phyloP scores from a whole-genome alignment of 306 rosid species.

The Cicer bijugum region DNA sequence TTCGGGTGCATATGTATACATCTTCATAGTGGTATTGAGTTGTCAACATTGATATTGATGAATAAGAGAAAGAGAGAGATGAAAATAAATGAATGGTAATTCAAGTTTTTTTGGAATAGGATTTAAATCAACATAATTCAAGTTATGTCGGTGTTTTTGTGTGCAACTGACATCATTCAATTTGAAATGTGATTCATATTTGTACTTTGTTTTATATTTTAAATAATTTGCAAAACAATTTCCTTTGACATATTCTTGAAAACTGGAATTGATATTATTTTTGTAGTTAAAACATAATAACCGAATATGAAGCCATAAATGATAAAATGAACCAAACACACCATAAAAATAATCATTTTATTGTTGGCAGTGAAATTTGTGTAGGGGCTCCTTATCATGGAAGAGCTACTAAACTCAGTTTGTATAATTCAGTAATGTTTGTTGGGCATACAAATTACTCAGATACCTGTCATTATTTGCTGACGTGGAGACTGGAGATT shows the following conservation, averaged over 20 bases:
- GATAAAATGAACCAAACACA: not conserved
- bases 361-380: too few relatives aligned
- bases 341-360: not conserved
- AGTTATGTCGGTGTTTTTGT: not conserved
- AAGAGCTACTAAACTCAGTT: too few relatives aligned
- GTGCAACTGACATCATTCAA: not conserved
- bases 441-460: too few relatives aligned
- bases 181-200: not conserved
- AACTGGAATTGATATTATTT: not conserved
- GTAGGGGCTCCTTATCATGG: too few relatives aligned
- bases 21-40: not conserved
- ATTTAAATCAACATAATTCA: not conserved
- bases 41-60: not conserved
- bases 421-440: too few relatives aligned
- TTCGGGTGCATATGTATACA: not conserved
- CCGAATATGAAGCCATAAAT: not conserved
- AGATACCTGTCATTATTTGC: too few relatives aligned
- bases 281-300: not conserved
- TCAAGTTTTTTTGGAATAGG: not conserved
- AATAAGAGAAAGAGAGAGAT: not conserved
- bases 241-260: constrained; percentile 3
- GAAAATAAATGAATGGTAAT: not conserved
- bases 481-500: too few relatives aligned
- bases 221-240: not conserved
- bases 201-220: not conserved